These are phyloP conservation scores for Vachellia collinsii DNA, from an alignment of 306 rosid genomes.

Conservation along the genomic window DNA sequence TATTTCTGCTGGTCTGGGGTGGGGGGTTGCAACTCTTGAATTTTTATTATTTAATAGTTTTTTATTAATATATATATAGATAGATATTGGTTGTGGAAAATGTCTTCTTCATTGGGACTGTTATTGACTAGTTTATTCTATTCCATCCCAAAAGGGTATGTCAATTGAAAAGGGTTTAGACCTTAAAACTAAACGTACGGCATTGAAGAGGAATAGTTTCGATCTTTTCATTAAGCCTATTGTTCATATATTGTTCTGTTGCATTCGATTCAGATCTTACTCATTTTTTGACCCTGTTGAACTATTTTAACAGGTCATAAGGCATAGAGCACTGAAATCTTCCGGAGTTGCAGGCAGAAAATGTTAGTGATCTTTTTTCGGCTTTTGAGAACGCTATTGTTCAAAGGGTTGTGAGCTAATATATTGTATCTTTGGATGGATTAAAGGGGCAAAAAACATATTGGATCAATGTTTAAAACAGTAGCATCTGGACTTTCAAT, in stretches of 20 bases:
- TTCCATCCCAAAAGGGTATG: background rate
- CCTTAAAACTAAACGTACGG: background rate
- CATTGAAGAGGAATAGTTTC: constrained; percentile 1
- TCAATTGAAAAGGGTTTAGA: background rate
- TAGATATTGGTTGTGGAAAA: constrained; percentile 36
- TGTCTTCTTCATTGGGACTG: constrained; percentile 43
- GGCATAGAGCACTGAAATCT: constrained; percentile 31
- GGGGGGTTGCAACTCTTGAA: constrained; percentile 17
- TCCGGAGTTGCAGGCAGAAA: constrained; percentile 32
- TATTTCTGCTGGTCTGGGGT: constrained; percentile 28
- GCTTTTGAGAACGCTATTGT: background rate
- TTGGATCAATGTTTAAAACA: constrained; percentile 68
- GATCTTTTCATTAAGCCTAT: constrained; percentile 5
- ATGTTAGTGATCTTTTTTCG: constrained; percentile 20
- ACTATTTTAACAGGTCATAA: constrained; percentile 51
- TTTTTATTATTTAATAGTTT: constrained; percentile 10
- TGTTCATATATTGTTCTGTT: constrained; percentile 27
- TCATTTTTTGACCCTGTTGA: constrained; percentile 18
- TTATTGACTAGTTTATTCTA: constrained; percentile 26
- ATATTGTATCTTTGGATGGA: constrained; percentile 45
- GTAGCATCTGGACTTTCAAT: constrained; percentile 55
- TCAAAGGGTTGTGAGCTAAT: constrained; percentile 25
- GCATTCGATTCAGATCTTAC: constrained; percentile 35
- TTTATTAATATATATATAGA: background rate
- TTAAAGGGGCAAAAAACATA: constrained; percentile 46